phyloP scores from a whole-genome alignment of 2,329 filamentous ascomycete genomes.

The Bipolaris oryzae region DNA sequence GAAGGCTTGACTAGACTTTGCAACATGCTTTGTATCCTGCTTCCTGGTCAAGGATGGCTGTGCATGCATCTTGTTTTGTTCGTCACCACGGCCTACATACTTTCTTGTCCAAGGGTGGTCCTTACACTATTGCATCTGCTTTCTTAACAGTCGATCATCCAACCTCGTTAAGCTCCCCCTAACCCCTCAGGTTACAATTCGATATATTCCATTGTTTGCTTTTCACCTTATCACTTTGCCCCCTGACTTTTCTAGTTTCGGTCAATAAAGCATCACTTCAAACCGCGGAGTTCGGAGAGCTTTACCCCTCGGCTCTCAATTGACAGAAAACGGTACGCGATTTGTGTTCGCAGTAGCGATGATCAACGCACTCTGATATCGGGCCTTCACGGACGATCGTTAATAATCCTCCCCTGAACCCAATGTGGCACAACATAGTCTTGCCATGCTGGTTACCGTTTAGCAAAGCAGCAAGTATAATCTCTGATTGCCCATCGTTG shows the following conservation, averaged over 20 bases:
- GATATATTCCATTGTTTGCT: neutral
- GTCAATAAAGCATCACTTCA: neutral
- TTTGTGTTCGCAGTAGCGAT: too few relatives aligned
- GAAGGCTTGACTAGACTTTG: slow-evolving; percentile 9
- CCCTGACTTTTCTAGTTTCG: neutral
- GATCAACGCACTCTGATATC: too few relatives aligned
- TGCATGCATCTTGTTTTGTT: neutral
- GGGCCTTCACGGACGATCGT: too few relatives aligned
- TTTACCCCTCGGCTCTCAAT: neutral
- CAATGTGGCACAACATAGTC: too few relatives aligned
- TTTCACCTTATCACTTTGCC: neutral
- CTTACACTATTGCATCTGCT: neutral
- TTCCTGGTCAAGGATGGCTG: neutral
- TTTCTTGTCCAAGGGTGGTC: neutral
- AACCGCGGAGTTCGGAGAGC: neutral
- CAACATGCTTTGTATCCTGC: neutral
- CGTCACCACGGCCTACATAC: neutral
- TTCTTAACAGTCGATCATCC: too few relatives aligned
- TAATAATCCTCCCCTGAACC: too few relatives aligned
- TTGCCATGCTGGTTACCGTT: too few relatives aligned
- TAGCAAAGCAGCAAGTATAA: too few relatives aligned
- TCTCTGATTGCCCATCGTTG: too few relatives aligned
- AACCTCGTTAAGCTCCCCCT: too few relatives aligned
- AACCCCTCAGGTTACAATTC: neutral
- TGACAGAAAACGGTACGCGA: too few relatives aligned